These are phyloP conservation scores for Stentor coeruleus DNA, from an alignment of 73 alveolate genomes.

Conservation along the genomic window DNA sequence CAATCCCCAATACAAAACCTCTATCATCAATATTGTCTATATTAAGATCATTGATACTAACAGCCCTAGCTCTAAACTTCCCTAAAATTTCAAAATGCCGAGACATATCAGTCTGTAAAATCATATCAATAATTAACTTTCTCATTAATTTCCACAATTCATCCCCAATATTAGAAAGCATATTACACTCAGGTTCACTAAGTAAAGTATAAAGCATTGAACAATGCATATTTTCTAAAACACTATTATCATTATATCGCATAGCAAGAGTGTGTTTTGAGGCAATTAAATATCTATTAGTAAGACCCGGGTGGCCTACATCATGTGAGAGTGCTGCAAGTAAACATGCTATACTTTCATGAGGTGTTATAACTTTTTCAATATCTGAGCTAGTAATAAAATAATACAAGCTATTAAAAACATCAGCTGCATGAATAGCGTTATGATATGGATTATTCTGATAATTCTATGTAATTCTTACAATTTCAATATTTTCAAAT, in stretches of 20 bases:
- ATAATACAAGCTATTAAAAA: background rate
- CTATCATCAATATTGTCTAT: background rate
- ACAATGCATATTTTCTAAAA: background rate
- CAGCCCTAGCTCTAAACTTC: background rate
- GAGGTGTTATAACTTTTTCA: background rate
- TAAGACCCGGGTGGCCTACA: conserved; percentile 24
- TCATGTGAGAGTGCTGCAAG: conserved; percentile 26
- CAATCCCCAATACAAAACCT: background rate
- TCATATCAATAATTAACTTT: background rate
- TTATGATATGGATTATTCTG: background rate
- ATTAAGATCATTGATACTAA: background rate
- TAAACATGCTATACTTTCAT: background rate
- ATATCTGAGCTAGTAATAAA: background rate
- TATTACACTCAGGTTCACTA: background rate
- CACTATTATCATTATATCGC: background rate
- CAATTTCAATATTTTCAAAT: background rate
- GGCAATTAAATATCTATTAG: background rate
- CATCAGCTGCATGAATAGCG: background rate
- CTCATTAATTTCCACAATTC: background rate
- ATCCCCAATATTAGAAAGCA: background rate
- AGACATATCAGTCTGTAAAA: background rate
- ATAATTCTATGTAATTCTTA: background rate
- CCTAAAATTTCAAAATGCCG: background rate
- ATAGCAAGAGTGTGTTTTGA: background rate
- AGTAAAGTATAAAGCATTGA: background rate